Conservation (phyloP, 495 filamentous ascomycete species). For the Rostrohypoxylon terebratum region DNA sequence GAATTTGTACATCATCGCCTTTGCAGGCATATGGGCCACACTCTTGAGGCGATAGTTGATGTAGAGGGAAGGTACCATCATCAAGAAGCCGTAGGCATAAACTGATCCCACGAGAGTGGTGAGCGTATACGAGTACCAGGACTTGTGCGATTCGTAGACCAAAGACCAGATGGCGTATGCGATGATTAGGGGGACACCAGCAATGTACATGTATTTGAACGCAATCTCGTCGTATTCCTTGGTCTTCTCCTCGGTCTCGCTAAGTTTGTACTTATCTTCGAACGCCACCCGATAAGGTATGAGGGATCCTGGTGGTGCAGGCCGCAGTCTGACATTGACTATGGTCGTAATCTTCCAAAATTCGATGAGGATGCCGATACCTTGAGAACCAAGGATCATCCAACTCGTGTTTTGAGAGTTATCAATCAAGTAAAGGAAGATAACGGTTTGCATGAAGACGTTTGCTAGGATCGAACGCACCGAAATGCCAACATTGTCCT, state of each 20-base stretch:
- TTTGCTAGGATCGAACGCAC: slow-evolving; percentile 96
- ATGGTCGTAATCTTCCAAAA: slow-evolving; percentile 99
- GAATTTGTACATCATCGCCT: slow-evolving; percentile 98
- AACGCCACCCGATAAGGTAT: slow-evolving; percentile 88
- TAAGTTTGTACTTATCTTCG: slow-evolving; percentile 96
- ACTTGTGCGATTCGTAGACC: slow-evolving; percentile 95
- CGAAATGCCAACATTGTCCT: slow-evolving; percentile 95
- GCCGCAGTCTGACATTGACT: slow-evolving; percentile 87
- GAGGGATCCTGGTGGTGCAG: slow-evolving; percentile 71
- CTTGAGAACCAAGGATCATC: slow-evolving; percentile 97
- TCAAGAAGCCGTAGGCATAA: slow-evolving; percentile 97
- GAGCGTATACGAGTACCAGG: slow-evolving; percentile 93
- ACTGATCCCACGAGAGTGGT: slow-evolving; percentile 94
- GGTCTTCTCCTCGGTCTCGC: slow-evolving; percentile 95
- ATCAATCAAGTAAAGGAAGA: slow-evolving; percentile 98
- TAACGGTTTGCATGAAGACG: slow-evolving; percentile 96
- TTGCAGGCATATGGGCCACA: slow-evolving; percentile 96
- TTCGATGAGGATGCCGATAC: slow-evolving; percentile 92
- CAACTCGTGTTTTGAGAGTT: slow-evolving; percentile 97
- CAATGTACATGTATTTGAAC: slow-evolving; percentile 93
- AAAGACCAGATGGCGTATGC: slow-evolving; percentile 93
- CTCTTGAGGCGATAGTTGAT: slow-evolving; percentile 99
- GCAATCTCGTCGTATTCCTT: slow-evolving; percentile 98
- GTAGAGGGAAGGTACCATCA: slow-evolving; percentile 98
- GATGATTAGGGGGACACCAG: slow-evolving; percentile 86